Base-by-base conservation (phyloP, 192 early-diverging fungal species). In the Coemansia umbellata region DNA sequence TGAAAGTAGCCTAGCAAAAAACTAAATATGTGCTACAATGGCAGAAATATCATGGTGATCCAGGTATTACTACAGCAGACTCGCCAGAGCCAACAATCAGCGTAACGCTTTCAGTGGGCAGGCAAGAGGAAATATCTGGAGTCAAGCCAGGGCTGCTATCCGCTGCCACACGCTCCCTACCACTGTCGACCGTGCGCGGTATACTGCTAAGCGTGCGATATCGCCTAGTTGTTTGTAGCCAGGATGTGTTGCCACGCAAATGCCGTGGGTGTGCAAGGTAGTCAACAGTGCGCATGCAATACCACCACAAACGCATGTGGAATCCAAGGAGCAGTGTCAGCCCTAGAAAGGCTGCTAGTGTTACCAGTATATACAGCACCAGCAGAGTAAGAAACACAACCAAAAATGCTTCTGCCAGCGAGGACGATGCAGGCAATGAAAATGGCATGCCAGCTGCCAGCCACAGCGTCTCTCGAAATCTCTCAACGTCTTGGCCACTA, bases 51-150 rank as follows among this genome's bases (percentile, higher is more conserved):
- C 32, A 69, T 4, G 60, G 67, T 8, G 60, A 57, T 36, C 44
- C 45, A 3, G 60, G 60, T 8, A 51, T 15, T 21, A 21, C 35
- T 1, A 47, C 14, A 10, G 58, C 55, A 8, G 62, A 65, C 37
- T 72, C 69, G 39, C 50, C 69, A 27, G 62, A 65, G 23, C 62
- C 69, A 11, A 60, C 62, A 27, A 65, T 53, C 27, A 71, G 42
- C 5, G 69, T 47, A 15, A 60, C 52, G 40, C 61, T 48, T 14
- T 63, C 55, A 2, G 36, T 26, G 0, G 57, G 58, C 36, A 65
- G 36, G 51, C 63, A 72, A 8, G 55, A 27, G 9, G n/a, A n/a
- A n/a, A 45, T 27, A 45, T 28, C 24, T 14, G 43, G 2, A 14
- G 23, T 26, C 24, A 28, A n/a, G n/a, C 7, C 24, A 45, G 43